phyloP scores from a whole-genome alignment of 1,284 basidiomycete species.

The Puccinia horiana region DNA sequence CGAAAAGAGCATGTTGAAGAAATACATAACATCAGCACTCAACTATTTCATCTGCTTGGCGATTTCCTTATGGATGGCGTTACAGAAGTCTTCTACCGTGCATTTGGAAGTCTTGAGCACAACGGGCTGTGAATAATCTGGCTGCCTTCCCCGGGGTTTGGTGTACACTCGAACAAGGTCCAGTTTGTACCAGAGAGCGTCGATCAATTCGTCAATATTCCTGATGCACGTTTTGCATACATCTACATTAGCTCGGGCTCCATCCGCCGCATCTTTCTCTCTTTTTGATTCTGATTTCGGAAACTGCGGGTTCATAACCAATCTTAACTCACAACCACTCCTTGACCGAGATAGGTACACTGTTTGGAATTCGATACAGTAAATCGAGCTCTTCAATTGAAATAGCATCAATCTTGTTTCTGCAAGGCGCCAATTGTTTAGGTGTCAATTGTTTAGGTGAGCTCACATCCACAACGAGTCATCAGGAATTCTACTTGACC shows the following conservation, averaged over 20 bases:
- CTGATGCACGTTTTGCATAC: background rate
- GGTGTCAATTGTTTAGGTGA: slow-evolving; percentile 36
- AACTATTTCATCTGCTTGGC: slow-evolving; percentile 81
- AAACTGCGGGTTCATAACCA: background rate
- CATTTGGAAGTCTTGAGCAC: slow-evolving; percentile 67
- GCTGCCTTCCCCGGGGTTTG: slow-evolving; percentile 84
- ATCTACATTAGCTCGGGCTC: background rate
- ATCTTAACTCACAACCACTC: slow-evolving; percentile 71
- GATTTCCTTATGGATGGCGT: slow-evolving; percentile 77
- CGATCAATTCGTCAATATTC: slow-evolving; percentile 91
- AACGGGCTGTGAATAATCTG: slow-evolving; percentile 75
- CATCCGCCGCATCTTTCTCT: background rate
- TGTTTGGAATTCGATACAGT: slow-evolving; percentile 84
- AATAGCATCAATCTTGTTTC: slow-evolving; percentile 86
- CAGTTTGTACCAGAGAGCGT: slow-evolving; percentile 66
- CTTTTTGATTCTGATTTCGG: background rate
- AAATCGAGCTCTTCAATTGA: slow-evolving; percentile 98
- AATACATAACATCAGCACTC: background rate
- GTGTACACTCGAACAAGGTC: slow-evolving; percentile 85
- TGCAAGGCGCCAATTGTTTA: slow-evolving; percentile 51
- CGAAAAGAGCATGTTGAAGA: background rate
- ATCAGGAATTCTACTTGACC: background rate
- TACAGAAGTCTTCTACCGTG: slow-evolving; percentile 88
- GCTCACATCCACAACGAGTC: background rate
- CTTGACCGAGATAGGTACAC: slow-evolving; percentile 87